Evolutionary conservation across 2,329 filamentous ascomycete species (phyloP).

Genomic region (Acephala macrosclerotiorum): DNA sequence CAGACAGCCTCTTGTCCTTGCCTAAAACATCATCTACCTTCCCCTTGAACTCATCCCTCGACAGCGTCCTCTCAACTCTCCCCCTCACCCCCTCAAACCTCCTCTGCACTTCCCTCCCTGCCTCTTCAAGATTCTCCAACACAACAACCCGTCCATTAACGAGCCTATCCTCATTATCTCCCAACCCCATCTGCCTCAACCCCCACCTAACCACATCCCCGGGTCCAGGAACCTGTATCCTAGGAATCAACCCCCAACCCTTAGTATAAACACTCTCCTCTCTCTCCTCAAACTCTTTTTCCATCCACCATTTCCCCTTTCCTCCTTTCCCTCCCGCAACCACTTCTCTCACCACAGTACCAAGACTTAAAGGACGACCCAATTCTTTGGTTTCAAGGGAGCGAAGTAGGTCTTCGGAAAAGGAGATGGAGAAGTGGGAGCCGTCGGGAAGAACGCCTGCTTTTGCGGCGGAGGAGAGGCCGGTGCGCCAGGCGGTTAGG

Average conservation of each 20-base stretch:
- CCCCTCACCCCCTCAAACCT: conserved; percentile 48
- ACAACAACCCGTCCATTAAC: conserved; percentile 71
- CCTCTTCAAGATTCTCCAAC: conserved; percentile 66
- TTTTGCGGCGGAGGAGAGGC: conserved; percentile 72
- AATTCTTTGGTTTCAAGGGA: conserved; percentile 79
- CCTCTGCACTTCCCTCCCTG: conserved; percentile 61
- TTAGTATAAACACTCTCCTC: conserved; percentile 79
- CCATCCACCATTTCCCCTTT: conserved; percentile 71
- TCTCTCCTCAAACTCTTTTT: conserved; percentile 71
- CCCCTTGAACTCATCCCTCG: conserved; percentile 68
- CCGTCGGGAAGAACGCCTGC: conserved; percentile 58
- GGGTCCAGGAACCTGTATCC: conserved; percentile 60
- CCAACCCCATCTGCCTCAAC: conserved; percentile 71
- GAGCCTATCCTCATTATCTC: conserved; percentile 61
- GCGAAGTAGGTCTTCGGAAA: conserved; percentile 70
- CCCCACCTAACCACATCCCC: conserved; percentile 75
- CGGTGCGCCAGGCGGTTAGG: conserved; percentile 78
- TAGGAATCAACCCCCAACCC: conserved; percentile 60
- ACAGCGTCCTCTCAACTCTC: conserved; percentile 72
- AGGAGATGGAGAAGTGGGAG: conserved; percentile 59
- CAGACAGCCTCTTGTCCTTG: conserved; percentile 59
- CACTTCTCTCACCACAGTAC: conserved; percentile 79
- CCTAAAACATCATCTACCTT: conserved; percentile 62
- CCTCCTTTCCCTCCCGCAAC: conserved; percentile 72
- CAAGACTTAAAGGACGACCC: conserved; percentile 82